Percentiles rank a stretch among this genome's conserved stretches.
phyloP scores from a whole-genome alignment of 768 basidiomycete genomes.

The Daedaleopsis sinensis region DNA sequence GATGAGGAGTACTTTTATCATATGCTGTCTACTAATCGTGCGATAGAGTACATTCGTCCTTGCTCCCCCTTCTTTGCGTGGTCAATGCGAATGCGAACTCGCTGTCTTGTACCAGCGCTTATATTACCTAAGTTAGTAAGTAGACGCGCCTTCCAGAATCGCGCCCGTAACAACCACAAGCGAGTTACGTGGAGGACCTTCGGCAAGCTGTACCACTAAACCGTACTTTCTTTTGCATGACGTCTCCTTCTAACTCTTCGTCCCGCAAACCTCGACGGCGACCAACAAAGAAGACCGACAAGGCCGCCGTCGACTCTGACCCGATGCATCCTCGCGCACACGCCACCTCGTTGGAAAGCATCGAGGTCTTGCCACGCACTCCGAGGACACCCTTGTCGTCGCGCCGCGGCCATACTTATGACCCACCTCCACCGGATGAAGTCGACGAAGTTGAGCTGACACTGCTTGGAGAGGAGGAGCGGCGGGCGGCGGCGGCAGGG shows the following conservation, averaged over 20 bases:
- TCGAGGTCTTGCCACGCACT: slow-evolving; percentile 31
- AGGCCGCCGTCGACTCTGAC: slow-evolving; percentile 11
- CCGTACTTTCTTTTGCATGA: slow-evolving; percentile 10
- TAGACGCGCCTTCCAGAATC: background rate
- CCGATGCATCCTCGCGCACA: slow-evolving; percentile 28
- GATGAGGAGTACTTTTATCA: background rate
- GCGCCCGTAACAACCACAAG: background rate
- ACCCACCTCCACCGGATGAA: slow-evolving; percentile 17
- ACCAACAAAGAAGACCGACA: slow-evolving; percentile 6
- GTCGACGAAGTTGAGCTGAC: slow-evolving; percentile 64
- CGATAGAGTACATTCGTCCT: background rate
- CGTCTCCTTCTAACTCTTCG: slow-evolving; percentile 4
- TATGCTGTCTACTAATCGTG: background rate
- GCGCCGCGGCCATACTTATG: slow-evolving; percentile 13
- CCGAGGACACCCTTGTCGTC: slow-evolving; percentile 27
- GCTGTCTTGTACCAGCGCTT: no score
- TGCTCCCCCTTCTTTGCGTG: background rate
- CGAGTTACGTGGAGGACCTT: background rate
- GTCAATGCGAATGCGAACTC: background rate
- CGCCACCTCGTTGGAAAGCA: slow-evolving; percentile 33
- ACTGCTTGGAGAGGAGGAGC: slow-evolving; percentile 60
- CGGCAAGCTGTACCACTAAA: background rate
- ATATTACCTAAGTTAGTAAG: background rate
- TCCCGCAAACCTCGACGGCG: slow-evolving; percentile 18
- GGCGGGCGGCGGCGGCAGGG: slow-evolving; percentile 47